Percentiles rank a stretch among this genome's conserved stretches.
phyloP scores from a whole-genome alignment of 495 filamentous ascomycete species.

The Xylaria nigripes region DNA sequence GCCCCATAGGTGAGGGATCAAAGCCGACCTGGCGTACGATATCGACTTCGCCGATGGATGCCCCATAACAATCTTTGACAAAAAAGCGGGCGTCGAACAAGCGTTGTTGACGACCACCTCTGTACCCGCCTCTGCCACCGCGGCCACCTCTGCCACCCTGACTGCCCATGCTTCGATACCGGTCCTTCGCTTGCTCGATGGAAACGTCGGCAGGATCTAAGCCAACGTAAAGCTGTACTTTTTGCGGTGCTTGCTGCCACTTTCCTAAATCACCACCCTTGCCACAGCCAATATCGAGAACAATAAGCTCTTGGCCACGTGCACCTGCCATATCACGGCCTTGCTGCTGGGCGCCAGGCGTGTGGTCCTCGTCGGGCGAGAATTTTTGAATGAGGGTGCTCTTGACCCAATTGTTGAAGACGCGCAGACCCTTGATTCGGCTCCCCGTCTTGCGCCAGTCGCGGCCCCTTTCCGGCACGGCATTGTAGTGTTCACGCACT shows the following conservation, averaged over 20 bases:
- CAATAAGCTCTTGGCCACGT: conserved; percentile 53
- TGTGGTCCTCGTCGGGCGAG: conserved; percentile 66
- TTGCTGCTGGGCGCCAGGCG: conserved; percentile 47
- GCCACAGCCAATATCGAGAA: conserved; percentile 91
- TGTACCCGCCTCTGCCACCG: conserved; percentile 32
- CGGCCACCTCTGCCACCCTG: conserved; percentile 50
- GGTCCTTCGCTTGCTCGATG: conserved; percentile 78
- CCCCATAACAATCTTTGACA: conserved; percentile 81
- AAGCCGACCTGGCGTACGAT: conserved; percentile 80
- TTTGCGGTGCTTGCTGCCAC: conserved; percentile 84
- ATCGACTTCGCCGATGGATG: conserved; percentile 66
- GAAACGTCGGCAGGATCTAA: conserved; percentile 87
- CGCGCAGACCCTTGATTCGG: conserved; percentile 85
- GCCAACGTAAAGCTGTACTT: conserved; percentile 82
- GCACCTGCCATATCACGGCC: conserved; percentile 35
- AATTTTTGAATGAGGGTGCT: conserved; percentile 95
- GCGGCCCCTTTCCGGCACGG: conserved; percentile 83
- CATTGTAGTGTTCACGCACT: conserved; percentile 89
- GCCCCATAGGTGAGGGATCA: conserved; percentile 53
- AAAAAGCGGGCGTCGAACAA: conserved; percentile 79
- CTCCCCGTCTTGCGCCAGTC: conserved; percentile 92
- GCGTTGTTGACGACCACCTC: conserved; percentile 37
- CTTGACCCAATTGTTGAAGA: conserved; percentile 99
- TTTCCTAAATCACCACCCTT: conserved; percentile 94
- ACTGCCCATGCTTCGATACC: conserved; percentile 63